Conservation (phyloP, 2,329 filamentous ascomycete genomes). For the Fusarium sulawesiense region DNA sequence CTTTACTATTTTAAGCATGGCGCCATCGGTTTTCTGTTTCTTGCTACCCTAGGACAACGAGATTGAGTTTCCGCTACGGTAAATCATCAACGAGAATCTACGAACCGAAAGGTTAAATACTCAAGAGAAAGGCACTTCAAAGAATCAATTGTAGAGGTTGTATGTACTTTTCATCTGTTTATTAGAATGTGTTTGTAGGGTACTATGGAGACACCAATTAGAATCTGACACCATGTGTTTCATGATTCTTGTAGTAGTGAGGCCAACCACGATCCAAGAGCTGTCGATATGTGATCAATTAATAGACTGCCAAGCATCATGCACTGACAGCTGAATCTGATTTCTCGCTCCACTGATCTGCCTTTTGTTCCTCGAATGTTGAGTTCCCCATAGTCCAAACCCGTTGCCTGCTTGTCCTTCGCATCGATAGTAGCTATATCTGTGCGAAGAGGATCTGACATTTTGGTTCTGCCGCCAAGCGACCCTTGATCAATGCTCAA, state of each 20-base stretch:
- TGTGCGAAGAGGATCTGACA: background rate
- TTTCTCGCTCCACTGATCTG: constrained; percentile 11
- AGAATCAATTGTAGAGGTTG: background rate
- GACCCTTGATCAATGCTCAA: constrained; percentile 9
- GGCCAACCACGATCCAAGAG: constrained; percentile 2
- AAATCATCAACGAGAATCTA: background rate
- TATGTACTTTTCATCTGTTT: background rate
- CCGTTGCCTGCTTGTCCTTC: background rate
- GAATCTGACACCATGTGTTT: constrained; percentile 6
- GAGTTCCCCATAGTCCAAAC: background rate
- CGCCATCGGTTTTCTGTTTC: background rate
- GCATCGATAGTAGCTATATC: background rate
- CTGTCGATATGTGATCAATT: background rate
- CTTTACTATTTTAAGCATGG: constrained; percentile 7
- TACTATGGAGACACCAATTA: background rate
- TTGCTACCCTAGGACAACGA: background rate
- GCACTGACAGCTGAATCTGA: background rate
- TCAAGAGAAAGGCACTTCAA: background rate
- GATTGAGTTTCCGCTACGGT: background rate
- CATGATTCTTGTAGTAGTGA: background rate
- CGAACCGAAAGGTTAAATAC: background rate
- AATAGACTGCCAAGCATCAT: background rate
- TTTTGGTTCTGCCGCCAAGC: constrained; percentile 14
- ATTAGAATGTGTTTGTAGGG: background rate
- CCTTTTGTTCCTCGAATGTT: background rate